Percentiles rank a stretch among this genome's conserved stretches.
Conservation (phyloP, 2,329 filamentous ascomycete genomes). For the Bipolaris bicolor region DNA sequence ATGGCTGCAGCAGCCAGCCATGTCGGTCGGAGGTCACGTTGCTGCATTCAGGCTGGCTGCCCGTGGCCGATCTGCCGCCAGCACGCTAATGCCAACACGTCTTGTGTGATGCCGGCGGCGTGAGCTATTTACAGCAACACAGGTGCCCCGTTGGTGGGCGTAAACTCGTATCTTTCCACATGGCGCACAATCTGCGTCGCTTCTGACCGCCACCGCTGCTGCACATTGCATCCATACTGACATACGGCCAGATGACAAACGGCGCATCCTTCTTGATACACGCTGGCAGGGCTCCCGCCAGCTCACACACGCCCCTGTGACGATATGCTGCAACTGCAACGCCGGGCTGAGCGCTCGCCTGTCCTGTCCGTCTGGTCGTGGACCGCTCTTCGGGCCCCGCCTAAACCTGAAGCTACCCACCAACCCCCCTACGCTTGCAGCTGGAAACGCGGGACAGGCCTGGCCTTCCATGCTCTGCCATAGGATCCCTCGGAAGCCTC, state of each 20-base stretch:
- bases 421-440: not conserved
- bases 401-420: conserved; percentile 2
- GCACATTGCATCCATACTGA: no score
- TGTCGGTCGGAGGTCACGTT: conserved; percentile 10
- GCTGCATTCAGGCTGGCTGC: conserved; percentile 9
- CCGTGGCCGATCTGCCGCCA: conserved; percentile 14
- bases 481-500: not conserved
- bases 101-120: conserved; percentile 8
- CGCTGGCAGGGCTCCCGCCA: conserved; percentile 9
- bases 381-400: conserved; percentile 13
- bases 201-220: conserved; percentile 2
- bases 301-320: not conserved
- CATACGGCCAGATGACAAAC: no score
- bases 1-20: conserved; percentile 10
- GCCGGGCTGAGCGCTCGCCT: conserved; percentile 9
- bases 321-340: conserved; percentile 1
- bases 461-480: not conserved
- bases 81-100: not conserved
- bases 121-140: conserved; percentile 14
- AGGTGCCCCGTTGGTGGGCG: not conserved
- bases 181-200: conserved; percentile 1
- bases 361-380: conserved; percentile 1
- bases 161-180: conserved; percentile 8
- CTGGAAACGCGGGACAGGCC: conserved; percentile 5
- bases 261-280: no score